Evolutionary conservation across 2,329 filamentous ascomycete species (phyloP), one percentile per base, ranked within the genome.

Genomic region (Sphaerulina vaccinii): DNA sequence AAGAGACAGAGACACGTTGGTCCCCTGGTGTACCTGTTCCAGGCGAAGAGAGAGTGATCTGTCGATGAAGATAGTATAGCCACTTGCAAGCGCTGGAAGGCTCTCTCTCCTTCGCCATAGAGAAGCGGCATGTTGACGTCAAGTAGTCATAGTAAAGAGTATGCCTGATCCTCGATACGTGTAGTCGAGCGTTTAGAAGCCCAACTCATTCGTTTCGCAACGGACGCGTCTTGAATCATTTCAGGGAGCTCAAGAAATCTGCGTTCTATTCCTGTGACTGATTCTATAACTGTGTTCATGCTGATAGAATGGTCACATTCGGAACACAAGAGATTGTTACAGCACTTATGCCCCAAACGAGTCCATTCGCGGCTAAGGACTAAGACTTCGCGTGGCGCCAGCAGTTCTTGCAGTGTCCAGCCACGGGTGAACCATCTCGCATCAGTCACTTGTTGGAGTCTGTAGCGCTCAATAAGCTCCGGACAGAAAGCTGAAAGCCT

Each of bases 191-290:
- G 22, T 18, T 24, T 11, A 8, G 11, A n/a, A 19, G 23, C 23
- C 39, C 39, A 41, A n/a, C n/a, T 22, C 39, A 24, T 41, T 9
- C 16, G 22, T 22, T 44, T 19, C 3, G 51, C 54, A 13, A 57
- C 43, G 13, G 50, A 50, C 15, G 43, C 33, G 5, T 35, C 19
- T 10, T 35, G 11, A 11, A 53, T 21, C 5, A 23, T 7, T 9
- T 23, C 18, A 13, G 22, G 19, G n/a, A 50, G 41, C 11, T 27
- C 19, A 11, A 56, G 40, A 18, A 56, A 18, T 3, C 39, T n/a
- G 11, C 9, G 5, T 7, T 18, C 11, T 24, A 71, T 70, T 2
- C 59, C 51, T 5, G 70, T 70, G 18, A 66, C 57, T 18, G 48
- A 19, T 2, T 60, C 55, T 6, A 69, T 38, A n/a, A n/a, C n/a